Evolutionary conservation across 2,329 filamentous ascomycete genomes (phyloP).

Genomic region (Colletotrichum noveboracense): DNA sequence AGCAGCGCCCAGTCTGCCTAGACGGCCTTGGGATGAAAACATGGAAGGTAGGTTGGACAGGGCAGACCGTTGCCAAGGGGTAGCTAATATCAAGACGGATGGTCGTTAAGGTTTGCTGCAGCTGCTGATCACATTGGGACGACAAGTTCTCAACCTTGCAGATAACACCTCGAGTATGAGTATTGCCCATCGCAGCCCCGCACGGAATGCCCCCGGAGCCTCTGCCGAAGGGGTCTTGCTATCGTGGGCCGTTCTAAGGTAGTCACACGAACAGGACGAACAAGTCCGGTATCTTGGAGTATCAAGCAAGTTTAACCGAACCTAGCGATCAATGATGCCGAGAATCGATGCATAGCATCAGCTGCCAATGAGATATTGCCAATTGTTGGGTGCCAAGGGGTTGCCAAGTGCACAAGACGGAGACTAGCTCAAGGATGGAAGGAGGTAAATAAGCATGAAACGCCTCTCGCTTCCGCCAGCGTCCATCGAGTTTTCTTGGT

Average conservation of each 20-base stretch:
- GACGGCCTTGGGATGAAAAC: neutral
- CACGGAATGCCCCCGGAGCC: neutral
- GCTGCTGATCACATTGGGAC: neutral
- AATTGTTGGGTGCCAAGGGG: neutral
- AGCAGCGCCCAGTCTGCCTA: neutral
- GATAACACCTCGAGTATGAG: neutral
- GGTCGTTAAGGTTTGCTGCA: neutral
- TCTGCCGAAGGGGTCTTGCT: neutral
- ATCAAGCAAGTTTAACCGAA: neutral
- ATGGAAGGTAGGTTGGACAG: neutral
- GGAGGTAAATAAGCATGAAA: constrained; percentile 11
- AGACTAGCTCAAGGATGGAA: constrained; percentile 17
- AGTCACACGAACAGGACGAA: neutral
- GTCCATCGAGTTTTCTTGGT: no score
- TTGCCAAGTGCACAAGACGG: constrained; percentile 5
- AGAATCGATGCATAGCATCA: neutral
- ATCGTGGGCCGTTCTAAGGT: neutral
- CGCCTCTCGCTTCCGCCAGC: neutral
- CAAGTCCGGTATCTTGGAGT: neutral
- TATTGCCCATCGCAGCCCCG: neutral
- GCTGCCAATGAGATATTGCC: neutral
- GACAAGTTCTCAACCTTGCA: neutral
- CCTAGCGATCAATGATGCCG: neutral
- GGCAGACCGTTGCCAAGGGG: neutral
- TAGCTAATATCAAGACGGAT: neutral